Base-by-base conservation (phyloP, 306 rosid genomes). In the Acacia acuminata region DNA sequence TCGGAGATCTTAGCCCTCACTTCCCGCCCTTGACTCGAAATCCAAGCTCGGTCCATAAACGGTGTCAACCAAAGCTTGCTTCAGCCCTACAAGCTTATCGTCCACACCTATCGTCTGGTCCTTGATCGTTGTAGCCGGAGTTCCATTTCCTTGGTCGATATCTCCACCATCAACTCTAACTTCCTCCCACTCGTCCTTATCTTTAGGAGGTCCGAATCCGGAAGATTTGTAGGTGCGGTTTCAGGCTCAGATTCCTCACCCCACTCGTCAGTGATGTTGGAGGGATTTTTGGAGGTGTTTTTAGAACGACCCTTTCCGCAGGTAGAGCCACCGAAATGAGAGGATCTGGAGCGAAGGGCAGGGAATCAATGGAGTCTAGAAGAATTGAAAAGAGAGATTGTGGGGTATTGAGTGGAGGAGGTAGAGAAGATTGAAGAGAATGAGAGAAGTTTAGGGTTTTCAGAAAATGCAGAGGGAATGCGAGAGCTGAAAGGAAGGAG, bases 1-100 rank as follows among this genome's bases (percentile, higher is more conserved):
- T 96, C 99, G 66, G 90, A 64, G 58, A 91, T 91, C 88, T 96
- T 98, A 40, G 99, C 99, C 50, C 98, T 88, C 32, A 88, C 90
- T 86, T 92, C 99, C 75, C 87, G 77, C 22, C 96, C 88, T n/a
- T n/a, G n/a, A 25, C 97, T 71, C 94, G 90, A 78, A 90, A 86
- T 61, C 99, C 99, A 27, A 96, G 79, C 24, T 92, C 92, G 5
- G 97, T 91, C 76, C 99, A n/a, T 88, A 96, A 48, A 91, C 82
- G 27, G 90, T 88, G 80, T 96, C 99, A 27, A 89, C 98, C 85
- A 94, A 84, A 80, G 94, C 88, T 65, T 92, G 89, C 88, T 91
- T 96, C 86, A 93, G 87, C 75, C 85, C 96, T 50, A 65, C 53
- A 8, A 90, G 86, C 84, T 82, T 86, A 32, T 80, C 86, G 43